These are phyloP conservation scores for Bipolaris cookei DNA, from an alignment of 2,329 filamentous ascomycete species.

Conservation along the genomic window DNA sequence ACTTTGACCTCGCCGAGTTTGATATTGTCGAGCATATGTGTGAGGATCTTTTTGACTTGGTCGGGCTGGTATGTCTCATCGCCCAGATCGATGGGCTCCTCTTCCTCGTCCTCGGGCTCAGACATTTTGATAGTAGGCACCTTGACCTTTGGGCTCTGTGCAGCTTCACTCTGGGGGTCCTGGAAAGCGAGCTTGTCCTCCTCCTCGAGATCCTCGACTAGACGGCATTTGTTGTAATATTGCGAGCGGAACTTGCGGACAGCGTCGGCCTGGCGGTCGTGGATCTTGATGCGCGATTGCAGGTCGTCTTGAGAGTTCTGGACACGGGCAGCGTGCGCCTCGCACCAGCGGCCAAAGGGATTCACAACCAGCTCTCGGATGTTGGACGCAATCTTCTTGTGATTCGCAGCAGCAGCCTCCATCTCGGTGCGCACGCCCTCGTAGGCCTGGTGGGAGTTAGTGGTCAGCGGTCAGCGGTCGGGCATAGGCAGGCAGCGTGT, in stretches of 20 bases:
- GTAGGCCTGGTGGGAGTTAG: constrained; percentile 72
- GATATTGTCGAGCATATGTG: constrained; percentile 84
- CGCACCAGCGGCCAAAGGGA: constrained; percentile 95
- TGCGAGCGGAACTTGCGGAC: constrained; percentile 93
- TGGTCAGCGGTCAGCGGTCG: constrained; percentile 25
- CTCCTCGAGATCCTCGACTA: constrained; percentile 95
- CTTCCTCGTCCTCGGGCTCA: constrained; percentile 67
- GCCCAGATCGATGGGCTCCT: constrained; percentile 88
- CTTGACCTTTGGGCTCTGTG: constrained; percentile 61
- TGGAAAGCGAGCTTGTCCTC: constrained; percentile 99
- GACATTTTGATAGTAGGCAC: constrained; percentile 91
- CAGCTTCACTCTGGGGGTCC: constrained; percentile 67
- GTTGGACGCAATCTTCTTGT: constrained; percentile 94
- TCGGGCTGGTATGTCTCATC: constrained; percentile 85
- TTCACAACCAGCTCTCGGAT: constrained; percentile 95
- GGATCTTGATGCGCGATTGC: constrained; percentile 85
- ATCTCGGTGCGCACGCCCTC: constrained; percentile 92
- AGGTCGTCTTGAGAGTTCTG: constrained; percentile 95
- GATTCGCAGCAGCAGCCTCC: constrained; percentile 85
- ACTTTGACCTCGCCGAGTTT: constrained; percentile 92
- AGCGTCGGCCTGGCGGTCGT: constrained; percentile 87
- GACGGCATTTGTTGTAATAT: constrained; percentile 98
- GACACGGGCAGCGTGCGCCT: constrained; percentile 87
- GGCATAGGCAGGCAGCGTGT: neutral
- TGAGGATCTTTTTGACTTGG: constrained; percentile 87